Conservation (phyloP, 768 basidiomycete genomes). For the Stropharia rugosoannulata region DNA sequence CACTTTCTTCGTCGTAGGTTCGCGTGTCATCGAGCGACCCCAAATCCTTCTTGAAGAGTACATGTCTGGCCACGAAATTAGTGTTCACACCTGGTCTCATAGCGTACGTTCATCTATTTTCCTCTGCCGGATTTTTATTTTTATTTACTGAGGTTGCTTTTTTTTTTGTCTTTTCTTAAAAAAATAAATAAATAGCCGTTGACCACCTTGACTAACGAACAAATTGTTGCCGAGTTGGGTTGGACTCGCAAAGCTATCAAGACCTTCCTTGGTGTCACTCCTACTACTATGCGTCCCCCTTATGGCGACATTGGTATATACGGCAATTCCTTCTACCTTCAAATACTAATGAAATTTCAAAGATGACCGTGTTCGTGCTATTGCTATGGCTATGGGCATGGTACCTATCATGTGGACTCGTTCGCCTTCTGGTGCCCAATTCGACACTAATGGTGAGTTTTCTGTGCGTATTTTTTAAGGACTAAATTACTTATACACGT, state of each 20-base stretch:
- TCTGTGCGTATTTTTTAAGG: neutral
- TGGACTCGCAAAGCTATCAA: constrained; percentile 90
- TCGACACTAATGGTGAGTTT: constrained; percentile 71
- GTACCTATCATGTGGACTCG: constrained; percentile 89
- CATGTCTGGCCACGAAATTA: constrained; percentile 78
- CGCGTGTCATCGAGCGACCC: constrained; percentile 80
- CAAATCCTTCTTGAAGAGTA: constrained; percentile 75
- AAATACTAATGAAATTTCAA: neutral
- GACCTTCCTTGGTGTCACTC: constrained; percentile 70
- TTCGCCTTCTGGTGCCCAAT: constrained; percentile 48
- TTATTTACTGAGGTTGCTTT: neutral
- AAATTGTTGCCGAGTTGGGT: constrained; percentile 92
- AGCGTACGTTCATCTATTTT: constrained; percentile 36
- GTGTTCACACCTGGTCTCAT: constrained; percentile 93
- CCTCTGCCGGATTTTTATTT: neutral
- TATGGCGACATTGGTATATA: constrained; percentile 72
- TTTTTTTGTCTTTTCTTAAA: constrained; percentile 9
- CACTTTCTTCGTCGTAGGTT: constrained; percentile 92
- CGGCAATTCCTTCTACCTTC: neutral
- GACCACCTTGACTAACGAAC: constrained; percentile 71
- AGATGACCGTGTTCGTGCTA: constrained; percentile 93
- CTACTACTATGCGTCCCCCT: constrained; percentile 77
- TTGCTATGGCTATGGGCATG: constrained; percentile 89
- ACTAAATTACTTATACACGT: neutral
- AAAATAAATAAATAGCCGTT: no score